Base-by-base conservation (phyloP, 495 filamentous ascomycete genomes). In the Aspergillus homomorphus region DNA sequence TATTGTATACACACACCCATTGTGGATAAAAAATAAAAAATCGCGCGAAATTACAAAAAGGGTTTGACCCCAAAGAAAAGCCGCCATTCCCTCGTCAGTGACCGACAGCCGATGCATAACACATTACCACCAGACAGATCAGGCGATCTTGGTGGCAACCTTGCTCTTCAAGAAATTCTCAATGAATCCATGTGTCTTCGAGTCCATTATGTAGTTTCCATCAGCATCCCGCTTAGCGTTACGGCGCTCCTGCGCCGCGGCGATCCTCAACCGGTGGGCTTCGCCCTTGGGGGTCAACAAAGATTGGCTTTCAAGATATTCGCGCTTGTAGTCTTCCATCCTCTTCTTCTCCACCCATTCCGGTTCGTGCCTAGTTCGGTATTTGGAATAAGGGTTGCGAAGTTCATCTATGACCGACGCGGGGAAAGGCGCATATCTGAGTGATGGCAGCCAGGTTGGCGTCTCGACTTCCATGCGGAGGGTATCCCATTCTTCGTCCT, bases 351-450 rank as follows among this genome's bases (percentile, higher is more conserved):
- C 60, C 53, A 77, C 66, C 58, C 71, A 77, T 53, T 86, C 79
- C 67, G 76, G 74, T 41, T 92, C 88, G 70, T 96, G 92, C 22
- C 92, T 76, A 44, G 83, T 89, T 61, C 93, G 82, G 85, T 91
- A 96, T 60, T 82, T 84, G 59, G 83, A 86, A 82, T 88, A 97
- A 64, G 88, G 89, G 74, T 88, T 88, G 60, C 94, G 81, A 68
- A 97, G 78, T 78, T 98, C 93, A 69, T 97, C 89, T 61, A 98
- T 81, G 30, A 97, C 82, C 23, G 68, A 76, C 46, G 75, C 70
- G 23, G 94, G 91, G 79, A 97, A 89, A n/a, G 93, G 93, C 18
- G 88, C 79, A 14, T 77, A 69, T 2, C 89, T 74, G 14, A 97
- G 72, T 15, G 86, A 89, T 0, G 92, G 92, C 12, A 84, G 73